Percentiles rank a stretch among this genome's conserved stretches.
These are phyloP conservation scores for Talaromyces sp. DNA, from an alignment of 2,329 filamentous ascomycete species.

Conservation along the genomic window DNA sequence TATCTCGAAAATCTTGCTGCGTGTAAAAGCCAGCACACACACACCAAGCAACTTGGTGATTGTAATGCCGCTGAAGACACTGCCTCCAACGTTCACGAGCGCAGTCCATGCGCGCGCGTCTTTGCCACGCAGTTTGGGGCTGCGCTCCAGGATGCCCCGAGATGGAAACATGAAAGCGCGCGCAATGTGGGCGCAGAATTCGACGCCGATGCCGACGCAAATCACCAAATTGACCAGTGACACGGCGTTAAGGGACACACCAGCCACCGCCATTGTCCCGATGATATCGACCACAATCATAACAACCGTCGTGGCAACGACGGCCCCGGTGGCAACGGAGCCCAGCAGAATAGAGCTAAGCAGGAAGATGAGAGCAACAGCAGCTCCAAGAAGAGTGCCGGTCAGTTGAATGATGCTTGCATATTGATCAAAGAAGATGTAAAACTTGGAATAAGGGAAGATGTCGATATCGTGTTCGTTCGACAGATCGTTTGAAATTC, in stretches of 20 bases:
- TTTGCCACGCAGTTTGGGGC: conserved; percentile 70
- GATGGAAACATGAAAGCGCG: conserved; percentile 94
- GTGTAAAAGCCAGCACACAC: conserved; percentile 84
- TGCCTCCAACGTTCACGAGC: conserved; percentile 88
- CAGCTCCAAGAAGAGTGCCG: conserved; percentile 71
- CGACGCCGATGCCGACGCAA: conserved; percentile 91
- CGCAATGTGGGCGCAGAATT: conserved; percentile 96
- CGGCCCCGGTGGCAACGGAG: conserved; percentile 71
- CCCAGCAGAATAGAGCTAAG: conserved; percentile 78
- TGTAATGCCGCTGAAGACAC: conserved; percentile 93
- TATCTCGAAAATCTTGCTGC: conserved; percentile 98
- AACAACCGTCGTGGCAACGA: conserved; percentile 78
- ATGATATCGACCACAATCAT: conserved; percentile 96
- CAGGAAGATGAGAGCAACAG: conserved; percentile 77
- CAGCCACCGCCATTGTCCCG: conserved; percentile 84
- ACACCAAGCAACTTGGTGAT: conserved; percentile 93
- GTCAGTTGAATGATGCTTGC: conserved; percentile 76
- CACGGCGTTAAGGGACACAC: conserved; percentile 89
- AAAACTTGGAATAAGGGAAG: conserved; percentile 96
- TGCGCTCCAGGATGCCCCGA: conserved; percentile 72
- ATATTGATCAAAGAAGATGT: conserved; percentile 99
- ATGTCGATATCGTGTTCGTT: conserved; percentile 69
- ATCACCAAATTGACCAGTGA: conserved; percentile 95
- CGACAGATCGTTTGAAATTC: conserved; percentile 74
- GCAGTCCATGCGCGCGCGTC: conserved; percentile 89